Conservation (phyloP, 768 basidiomycete genomes). For the Cystofilobasidium ferigula region DNA sequence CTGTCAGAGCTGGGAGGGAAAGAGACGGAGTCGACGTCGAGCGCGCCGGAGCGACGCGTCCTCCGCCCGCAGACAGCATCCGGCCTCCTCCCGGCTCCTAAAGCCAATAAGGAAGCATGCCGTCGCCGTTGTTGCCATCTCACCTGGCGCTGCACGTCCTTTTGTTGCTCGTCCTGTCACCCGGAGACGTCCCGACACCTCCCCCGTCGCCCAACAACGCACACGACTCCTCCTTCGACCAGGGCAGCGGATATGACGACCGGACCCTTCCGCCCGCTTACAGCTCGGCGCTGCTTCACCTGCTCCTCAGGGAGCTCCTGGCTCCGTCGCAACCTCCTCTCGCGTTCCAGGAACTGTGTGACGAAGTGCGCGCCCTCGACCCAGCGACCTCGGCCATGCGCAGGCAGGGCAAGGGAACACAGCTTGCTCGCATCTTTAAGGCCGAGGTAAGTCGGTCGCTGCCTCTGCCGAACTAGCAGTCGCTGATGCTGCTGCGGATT, state of each 20-base stretch:
- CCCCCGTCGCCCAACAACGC: not conserved
- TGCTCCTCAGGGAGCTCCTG: not conserved
- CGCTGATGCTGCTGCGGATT: too few relatives aligned
- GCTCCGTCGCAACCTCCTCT: not conserved
- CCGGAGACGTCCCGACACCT: not conserved
- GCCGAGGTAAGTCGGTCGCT: too few relatives aligned
- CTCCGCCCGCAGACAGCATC: too few relatives aligned
- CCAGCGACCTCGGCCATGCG: not conserved
- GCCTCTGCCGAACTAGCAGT: too few relatives aligned
- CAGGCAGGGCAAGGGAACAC: too few relatives aligned
- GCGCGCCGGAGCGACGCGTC: too few relatives aligned
- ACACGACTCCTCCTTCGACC: not conserved
- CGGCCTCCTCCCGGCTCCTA: too few relatives aligned
- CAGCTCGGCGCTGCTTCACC: not conserved
- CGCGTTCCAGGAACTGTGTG: slow-evolving; percentile 2
- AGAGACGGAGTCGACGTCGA: too few relatives aligned
- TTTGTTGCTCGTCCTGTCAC: not conserved
- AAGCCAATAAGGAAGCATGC: too few relatives aligned
- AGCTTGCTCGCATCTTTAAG: not conserved
- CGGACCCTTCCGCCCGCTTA: not conserved
- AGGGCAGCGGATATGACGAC: slow-evolving; percentile 3
- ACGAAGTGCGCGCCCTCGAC: slow-evolving; percentile 8
- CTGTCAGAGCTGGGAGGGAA: not conserved
- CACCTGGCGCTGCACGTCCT: slow-evolving; percentile 15
- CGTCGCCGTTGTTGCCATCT: not conserved